Evolutionary conservation across 1,139 yeast species (phyloP).

Genomic region (Eremothecium sinecaudum): DNA sequence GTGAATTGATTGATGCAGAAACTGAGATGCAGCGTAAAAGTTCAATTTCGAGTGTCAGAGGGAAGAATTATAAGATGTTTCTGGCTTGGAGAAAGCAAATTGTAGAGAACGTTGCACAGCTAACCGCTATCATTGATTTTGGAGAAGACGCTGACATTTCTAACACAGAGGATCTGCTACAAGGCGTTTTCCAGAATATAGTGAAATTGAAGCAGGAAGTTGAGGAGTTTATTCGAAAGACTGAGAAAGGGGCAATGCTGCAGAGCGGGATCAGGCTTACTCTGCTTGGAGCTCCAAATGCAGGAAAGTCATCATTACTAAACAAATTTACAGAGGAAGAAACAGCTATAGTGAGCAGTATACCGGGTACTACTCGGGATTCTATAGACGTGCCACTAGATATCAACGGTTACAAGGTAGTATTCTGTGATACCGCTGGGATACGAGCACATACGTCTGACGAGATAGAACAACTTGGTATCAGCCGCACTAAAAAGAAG

Average conservation of each 20-base stretch:
- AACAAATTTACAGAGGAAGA: constrained; percentile 68
- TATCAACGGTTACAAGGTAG: constrained; percentile 73
- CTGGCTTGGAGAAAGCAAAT: constrained; percentile 58
- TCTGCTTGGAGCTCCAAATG: constrained; percentile 87
- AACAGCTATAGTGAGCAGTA: constrained; percentile 82
- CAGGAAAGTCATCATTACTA: constrained; percentile 84
- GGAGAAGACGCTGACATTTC: constrained; percentile 91
- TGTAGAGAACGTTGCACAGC: constrained; percentile 56
- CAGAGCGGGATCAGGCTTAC: constrained; percentile 65
- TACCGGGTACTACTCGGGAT: constrained; percentile 94
- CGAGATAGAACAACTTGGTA: constrained; percentile 72
- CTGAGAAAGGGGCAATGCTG: constrained; percentile 54
- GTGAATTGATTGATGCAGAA: constrained; percentile 87
- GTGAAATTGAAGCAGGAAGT: constrained; percentile 39
- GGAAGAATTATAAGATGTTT: constrained; percentile 50
- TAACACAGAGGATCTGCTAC: constrained; percentile 43
- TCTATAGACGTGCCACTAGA: constrained; percentile 73
- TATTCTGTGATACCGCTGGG: constrained; percentile 92
- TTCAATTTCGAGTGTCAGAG: constrained; percentile 65
- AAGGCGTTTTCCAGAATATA: constrained; percentile 41
- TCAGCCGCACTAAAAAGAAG: constrained; percentile 58
- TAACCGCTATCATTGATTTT: constrained; percentile 86
- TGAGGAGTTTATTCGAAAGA: constrained; percentile 39
- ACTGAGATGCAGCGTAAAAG: constrained; percentile 80
- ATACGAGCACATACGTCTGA: constrained; percentile 50